phyloP scores from a whole-genome alignment of 2,329 filamentous ascomycete genomes.

The Alternaria burnsii region DNA sequence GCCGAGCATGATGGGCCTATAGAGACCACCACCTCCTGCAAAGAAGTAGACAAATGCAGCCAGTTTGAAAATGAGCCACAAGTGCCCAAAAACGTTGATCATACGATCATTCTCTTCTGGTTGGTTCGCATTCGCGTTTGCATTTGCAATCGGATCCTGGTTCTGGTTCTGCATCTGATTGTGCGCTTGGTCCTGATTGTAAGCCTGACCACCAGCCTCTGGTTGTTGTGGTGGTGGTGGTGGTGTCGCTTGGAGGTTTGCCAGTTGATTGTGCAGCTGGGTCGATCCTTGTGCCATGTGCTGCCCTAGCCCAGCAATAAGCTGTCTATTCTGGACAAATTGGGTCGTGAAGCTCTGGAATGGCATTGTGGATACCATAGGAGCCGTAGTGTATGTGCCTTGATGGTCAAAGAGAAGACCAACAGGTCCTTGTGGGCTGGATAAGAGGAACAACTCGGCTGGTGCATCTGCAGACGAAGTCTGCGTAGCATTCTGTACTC shows the following conservation, averaged over 20 bases:
- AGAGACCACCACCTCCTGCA: conserved; percentile 55
- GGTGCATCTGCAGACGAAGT: conserved; percentile 29
- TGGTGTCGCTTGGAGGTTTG: conserved; percentile 27
- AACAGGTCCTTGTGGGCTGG: conserved; percentile 49
- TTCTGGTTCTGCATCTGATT: conserved; percentile 23
- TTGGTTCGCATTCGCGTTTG: conserved; percentile 18
- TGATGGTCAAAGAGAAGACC: conserved; percentile 48
- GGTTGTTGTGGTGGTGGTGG: conserved; percentile 29
- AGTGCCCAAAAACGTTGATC: conserved; percentile 45
- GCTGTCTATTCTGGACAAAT: conserved; percentile 44
- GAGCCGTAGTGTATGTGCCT: conserved; percentile 47
- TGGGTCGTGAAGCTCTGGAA: conserved; percentile 46
- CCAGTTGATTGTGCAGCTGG: conserved; percentile 30
- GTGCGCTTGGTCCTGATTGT: conserved; percentile 24
- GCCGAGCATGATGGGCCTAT: conserved; percentile 52
- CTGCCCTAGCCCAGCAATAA: conserved; percentile 43
- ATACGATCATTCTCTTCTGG: conserved; percentile 37
- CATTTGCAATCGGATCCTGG: conserved; percentile 17
- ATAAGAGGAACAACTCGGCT: conserved; percentile 47
- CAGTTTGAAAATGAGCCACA: conserved; percentile 67
- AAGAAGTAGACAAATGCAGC: conserved; percentile 68
- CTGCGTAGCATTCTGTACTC: conserved; percentile 9
- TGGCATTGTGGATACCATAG: conserved; percentile 36
- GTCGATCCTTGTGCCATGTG: conserved; percentile 36
- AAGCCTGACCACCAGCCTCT: conserved; percentile 19